Conservation (phyloP, 768 basidiomycete species). For the Lactifluus hygrophoroides region DNA sequence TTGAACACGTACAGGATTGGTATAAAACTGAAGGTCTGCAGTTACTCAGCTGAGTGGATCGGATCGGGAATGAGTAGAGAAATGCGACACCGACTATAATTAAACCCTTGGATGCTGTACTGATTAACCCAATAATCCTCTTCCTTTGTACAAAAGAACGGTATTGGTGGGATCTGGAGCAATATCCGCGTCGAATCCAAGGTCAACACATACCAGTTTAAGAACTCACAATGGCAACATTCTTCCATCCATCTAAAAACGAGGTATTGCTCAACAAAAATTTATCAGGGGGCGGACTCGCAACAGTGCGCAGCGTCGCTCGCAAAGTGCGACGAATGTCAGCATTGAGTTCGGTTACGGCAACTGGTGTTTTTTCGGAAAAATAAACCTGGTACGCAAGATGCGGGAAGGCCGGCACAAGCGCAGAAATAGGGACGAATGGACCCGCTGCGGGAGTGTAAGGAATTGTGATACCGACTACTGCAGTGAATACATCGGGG, state of each 20-base stretch:
- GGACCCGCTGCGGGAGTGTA: constrained; percentile 44
- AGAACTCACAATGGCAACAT: constrained; percentile 33
- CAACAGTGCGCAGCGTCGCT: constrained; percentile 42
- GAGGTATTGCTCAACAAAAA: constrained; percentile 45
- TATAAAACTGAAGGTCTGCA: constrained; percentile 60
- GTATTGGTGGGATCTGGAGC: constrained; percentile 48
- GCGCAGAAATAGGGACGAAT: constrained; percentile 39
- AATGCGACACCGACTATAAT: constrained; percentile 40
- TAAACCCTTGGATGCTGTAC: constrained; percentile 49
- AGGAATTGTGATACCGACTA: constrained; percentile 57
- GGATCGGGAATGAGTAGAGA: neutral
- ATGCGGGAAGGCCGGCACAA: constrained; percentile 38
- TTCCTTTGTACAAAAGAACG: constrained; percentile 50
- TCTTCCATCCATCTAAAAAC: constrained; percentile 47
- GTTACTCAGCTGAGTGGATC: neutral
- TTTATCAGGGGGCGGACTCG: constrained; percentile 45
- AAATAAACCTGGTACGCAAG: constrained; percentile 55
- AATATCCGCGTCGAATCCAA: neutral
- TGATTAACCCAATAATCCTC: constrained; percentile 65
- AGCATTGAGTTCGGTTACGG: constrained; percentile 43
- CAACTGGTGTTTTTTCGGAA: constrained; percentile 37
- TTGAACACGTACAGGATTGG: constrained; percentile 27
- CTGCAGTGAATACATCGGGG: constrained; percentile 53
- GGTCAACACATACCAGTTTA: neutral
- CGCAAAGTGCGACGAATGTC: constrained; percentile 53